Base-by-base conservation (phyloP, 139 green algal genomes). In the Picochlorum sp. region DNA sequence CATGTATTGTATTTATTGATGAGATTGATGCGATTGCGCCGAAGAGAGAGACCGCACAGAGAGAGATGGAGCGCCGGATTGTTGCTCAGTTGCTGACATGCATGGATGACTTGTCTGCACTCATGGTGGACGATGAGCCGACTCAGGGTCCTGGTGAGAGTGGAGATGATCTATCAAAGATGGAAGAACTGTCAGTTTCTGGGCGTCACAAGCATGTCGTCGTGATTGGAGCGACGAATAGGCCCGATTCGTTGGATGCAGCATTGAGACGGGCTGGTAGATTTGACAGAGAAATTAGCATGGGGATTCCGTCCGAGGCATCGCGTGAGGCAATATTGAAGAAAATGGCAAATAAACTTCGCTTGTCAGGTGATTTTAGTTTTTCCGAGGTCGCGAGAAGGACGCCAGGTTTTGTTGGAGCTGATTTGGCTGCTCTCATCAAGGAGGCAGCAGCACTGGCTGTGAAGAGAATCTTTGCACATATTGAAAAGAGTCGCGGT, bases 141-240 rank as follows among this genome's bases (percentile, higher is more conserved):
- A 31, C 13, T 52, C 24, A 4, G 62, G n/a, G 11, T 4, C 49
- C 26, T 16, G 30, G 58, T 16, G 62, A 8, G 11, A 31, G 21
- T 26, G 11, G 44, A 54, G 47, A 54, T 54, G 47, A 26, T 11
- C 21, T 14, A 1, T 16, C 18, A 3, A 55, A 15, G 7, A 4
- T 56, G 8, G 34, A 41, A 41, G 34, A 41, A 7, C 8, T 41
- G 34, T 41, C 34, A 11, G 34, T 41, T 9, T 41, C 58, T 44
- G 31, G 57, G 21, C 20, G 70, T 24, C 44, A 65, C 24, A 78
- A 77, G n/a, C 91, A 97, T 62, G 91, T 97, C 34, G 85, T 97
- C 0, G 84, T 97, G 10, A 93, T 97, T 31, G 88, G 85, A 1
- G 92, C 93, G 1, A 97, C 94, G 24, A 99, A 99, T 76, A 76